These are phyloP conservation scores for Lotus japonicus DNA, from an alignment of 306 rosid genomes.

Conservation along the genomic window DNA sequence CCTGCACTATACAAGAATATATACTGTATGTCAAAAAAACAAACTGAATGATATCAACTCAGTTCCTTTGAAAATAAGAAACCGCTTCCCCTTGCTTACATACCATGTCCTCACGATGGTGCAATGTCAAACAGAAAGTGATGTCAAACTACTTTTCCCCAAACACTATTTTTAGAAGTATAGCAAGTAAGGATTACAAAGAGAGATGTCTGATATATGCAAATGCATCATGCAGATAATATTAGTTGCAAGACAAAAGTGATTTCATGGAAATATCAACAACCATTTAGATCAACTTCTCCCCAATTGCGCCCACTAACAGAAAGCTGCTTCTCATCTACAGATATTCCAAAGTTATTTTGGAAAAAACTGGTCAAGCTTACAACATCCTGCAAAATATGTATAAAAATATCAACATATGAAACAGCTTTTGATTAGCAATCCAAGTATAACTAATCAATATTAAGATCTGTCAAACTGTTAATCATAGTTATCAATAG, in stretches of 20 bases:
- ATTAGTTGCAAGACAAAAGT: not conserved
- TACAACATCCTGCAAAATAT: constrained; percentile 57
- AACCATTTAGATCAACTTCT: constrained; percentile 90
- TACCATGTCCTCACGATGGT: not conserved
- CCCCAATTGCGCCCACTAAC: constrained; percentile 99
- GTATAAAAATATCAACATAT: not conserved
- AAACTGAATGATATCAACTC: not conserved
- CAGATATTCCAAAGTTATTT: constrained; percentile 58
- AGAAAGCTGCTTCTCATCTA: constrained; percentile 90
- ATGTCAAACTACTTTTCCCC: not conserved
- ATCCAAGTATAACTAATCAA: not conserved
- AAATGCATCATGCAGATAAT: not conserved
- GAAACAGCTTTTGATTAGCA: not conserved
- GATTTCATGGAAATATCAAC: constrained; percentile 21
- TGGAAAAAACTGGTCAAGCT: constrained; percentile 77
- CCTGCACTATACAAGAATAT: not conserved
- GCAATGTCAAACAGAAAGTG: not conserved
- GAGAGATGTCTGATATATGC: not conserved
- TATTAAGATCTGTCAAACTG: not conserved
- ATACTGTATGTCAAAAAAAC: no score
- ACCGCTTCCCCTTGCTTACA: not conserved
- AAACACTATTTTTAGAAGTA: not conserved
- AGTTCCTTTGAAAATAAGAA: not conserved
- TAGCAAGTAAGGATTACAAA: constrained; percentile 8
- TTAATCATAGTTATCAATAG: no score